Percentiles rank a stretch among this genome's conserved stretches.
phyloP scores from a whole-genome alignment of 2,329 filamentous ascomycete species.

The Aspergillus neotritici region DNA sequence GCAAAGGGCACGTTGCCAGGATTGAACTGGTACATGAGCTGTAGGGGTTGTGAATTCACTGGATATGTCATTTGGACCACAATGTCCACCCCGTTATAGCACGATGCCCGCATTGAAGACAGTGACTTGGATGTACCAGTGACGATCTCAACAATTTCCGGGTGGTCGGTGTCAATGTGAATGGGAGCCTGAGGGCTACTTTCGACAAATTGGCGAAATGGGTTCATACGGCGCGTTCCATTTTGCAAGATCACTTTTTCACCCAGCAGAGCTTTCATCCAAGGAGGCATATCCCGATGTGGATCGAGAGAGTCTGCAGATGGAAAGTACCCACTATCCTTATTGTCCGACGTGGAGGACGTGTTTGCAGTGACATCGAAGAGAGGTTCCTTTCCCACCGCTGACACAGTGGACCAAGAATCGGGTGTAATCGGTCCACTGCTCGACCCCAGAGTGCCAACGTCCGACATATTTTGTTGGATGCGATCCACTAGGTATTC shows the following conservation, averaged over 20 bases:
- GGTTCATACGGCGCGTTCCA: slow-evolving; percentile 7
- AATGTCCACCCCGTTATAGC: slow-evolving; percentile 9
- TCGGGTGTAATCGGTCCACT: slow-evolving; percentile 47
- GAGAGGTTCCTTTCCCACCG: slow-evolving; percentile 20
- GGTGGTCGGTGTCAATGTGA: slow-evolving; percentile 1
- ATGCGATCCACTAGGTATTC: slow-evolving; percentile 71
- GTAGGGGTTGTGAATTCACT: slow-evolving; percentile 49
- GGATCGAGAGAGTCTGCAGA: background rate
- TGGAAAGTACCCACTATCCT: slow-evolving; percentile 1
- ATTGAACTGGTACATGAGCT: slow-evolving; percentile 79
- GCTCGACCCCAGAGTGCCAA: slow-evolving; percentile 43
- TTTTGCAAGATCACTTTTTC: slow-evolving; percentile 6
- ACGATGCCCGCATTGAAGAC: slow-evolving; percentile 5
- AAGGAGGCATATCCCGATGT: background rate
- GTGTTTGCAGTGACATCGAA: slow-evolving; percentile 7
- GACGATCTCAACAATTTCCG: slow-evolving; percentile 3
- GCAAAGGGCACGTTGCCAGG: slow-evolving; percentile 86
- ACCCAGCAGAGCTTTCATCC: slow-evolving; percentile 10
- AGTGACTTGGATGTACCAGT: background rate
- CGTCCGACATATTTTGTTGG: slow-evolving; percentile 63
- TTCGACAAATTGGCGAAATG: slow-evolving; percentile 7
- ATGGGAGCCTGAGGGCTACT: slow-evolving; percentile 1
- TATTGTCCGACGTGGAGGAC: slow-evolving; percentile 10
- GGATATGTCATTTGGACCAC: slow-evolving; percentile 5
- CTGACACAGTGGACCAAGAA: slow-evolving; percentile 58